These are phyloP conservation scores for Russula sp. DNA, from an alignment of 768 basidiomycete genomes.

Conservation along the genomic window DNA sequence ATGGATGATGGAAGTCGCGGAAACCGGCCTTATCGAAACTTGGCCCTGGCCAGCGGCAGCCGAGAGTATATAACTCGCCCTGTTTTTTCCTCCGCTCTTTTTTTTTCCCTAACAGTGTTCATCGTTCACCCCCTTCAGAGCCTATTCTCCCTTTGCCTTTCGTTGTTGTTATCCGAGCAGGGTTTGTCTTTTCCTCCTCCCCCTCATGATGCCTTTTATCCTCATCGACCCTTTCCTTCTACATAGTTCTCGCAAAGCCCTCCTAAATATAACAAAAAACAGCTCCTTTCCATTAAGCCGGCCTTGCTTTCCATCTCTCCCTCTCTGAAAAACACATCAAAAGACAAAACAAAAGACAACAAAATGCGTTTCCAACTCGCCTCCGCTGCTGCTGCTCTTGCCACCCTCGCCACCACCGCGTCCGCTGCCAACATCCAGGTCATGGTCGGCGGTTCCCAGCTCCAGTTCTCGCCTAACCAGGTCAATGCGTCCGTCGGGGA, in stretches of 20 bases:
- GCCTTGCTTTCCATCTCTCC: not conserved
- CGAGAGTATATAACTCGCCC: conserved; percentile 2
- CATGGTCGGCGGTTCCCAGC: conserved; percentile 11
- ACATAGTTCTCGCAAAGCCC: conserved; percentile 21
- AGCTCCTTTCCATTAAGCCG: not conserved
- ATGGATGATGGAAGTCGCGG: not conserved
- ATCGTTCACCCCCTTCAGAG: conserved; percentile 23
- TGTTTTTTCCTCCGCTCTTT: not conserved
- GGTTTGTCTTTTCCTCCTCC: conserved; percentile 27
- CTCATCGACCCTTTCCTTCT: not conserved
- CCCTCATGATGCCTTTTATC: too few species aligned
- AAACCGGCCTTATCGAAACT: too few species aligned
- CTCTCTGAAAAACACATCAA: conserved; percentile 2
- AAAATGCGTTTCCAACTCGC: conserved; percentile 19
- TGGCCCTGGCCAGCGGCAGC: too few species aligned
- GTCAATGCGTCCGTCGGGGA: conserved; percentile 24
- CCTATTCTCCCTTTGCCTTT: conserved; percentile 31
- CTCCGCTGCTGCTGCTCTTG: conserved; percentile 2
- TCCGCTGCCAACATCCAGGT: conserved; percentile 8
- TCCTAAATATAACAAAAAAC: not conserved
- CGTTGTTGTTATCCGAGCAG: conserved; percentile 38
- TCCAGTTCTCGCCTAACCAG: conserved; percentile 15
- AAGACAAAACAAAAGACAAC: conserved; percentile 1
- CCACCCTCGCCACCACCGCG: conserved; percentile 11
- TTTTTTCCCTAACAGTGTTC: conserved; percentile 13